phyloP scores from a whole-genome alignment of 2,329 filamentous ascomycete species.

The Macrophomina phaseolina region DNA sequence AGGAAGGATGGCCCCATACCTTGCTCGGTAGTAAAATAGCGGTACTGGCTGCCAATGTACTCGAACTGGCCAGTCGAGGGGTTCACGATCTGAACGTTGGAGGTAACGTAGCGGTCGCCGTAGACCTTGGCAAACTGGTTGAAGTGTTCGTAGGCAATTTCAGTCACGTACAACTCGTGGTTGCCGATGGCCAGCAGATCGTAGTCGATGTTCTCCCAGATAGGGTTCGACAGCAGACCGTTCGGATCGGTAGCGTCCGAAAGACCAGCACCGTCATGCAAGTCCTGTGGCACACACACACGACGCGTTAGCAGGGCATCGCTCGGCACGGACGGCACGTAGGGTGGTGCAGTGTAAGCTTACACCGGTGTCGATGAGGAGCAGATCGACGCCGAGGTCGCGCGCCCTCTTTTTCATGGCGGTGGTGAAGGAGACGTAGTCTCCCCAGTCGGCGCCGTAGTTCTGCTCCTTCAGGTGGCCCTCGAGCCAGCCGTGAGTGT shows the following conservation, averaged over 20 bases:
- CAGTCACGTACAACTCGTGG: conserved; percentile 69
- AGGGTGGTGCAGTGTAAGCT: background rate
- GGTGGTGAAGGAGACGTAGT: conserved; percentile 65
- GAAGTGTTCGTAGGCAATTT: conserved; percentile 67
- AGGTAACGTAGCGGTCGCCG: conserved; percentile 59
- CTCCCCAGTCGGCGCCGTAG: conserved; percentile 70
- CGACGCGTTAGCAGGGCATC: background rate
- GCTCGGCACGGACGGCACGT: background rate
- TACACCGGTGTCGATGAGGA: conserved; percentile 65
- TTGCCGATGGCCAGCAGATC: conserved; percentile 64
- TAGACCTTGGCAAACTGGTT: conserved; percentile 64
- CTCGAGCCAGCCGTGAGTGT: conserved; percentile 67
- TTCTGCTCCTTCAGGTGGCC: conserved; percentile 67
- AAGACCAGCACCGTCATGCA: conserved; percentile 70
- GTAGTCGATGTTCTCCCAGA: conserved; percentile 60
- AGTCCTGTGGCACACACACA: conserved; percentile 49
- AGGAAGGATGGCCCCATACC: conserved; percentile 34
- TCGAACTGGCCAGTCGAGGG: conserved; percentile 51
- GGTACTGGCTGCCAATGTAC: conserved; percentile 54
- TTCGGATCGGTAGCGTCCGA: conserved; percentile 66
- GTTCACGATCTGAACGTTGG: conserved; percentile 59
- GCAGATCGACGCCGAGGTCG: conserved; percentile 63
- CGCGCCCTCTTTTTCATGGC: conserved; percentile 65
- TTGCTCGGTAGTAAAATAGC: conserved; percentile 57
- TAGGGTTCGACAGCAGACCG: conserved; percentile 59